Conservation (phyloP, 1,139 yeast species). For the Debaryomycetaceae sp. region DNA sequence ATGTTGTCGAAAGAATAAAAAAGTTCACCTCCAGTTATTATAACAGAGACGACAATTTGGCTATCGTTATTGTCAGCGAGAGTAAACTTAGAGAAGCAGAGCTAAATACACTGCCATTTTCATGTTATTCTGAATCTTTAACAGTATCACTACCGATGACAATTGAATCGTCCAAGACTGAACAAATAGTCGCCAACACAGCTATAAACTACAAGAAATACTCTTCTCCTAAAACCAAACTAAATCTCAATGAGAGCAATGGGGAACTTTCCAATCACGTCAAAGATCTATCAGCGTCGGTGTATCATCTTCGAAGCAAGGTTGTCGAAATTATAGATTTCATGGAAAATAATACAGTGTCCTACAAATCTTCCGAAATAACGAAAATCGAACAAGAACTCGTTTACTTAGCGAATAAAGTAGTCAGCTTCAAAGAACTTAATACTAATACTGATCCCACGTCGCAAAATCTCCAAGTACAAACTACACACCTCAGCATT, state of each 20-base stretch:
- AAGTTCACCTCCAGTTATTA: background rate
- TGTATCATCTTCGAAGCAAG: slow-evolving; percentile 21
- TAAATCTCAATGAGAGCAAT: slow-evolving; percentile 6
- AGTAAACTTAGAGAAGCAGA: background rate
- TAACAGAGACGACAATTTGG: background rate
- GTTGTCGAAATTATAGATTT: slow-evolving; percentile 18
- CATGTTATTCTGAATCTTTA: slow-evolving; percentile 3
- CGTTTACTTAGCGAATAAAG: slow-evolving; percentile 24
- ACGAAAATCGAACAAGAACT: slow-evolving; percentile 20
- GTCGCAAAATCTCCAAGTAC: slow-evolving; percentile 12
- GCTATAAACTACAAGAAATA: slow-evolving; percentile 24
- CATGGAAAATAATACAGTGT: slow-evolving; percentile 9
- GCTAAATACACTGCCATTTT: slow-evolving; percentile 1
- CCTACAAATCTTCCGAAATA: background rate
- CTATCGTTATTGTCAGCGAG: background rate
- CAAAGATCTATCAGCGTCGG: slow-evolving; percentile 14
- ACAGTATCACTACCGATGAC: slow-evolving; percentile 9
- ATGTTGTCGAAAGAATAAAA: slow-evolving; percentile 7
- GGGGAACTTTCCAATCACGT: slow-evolving; percentile 11
- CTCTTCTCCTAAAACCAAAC: slow-evolving; percentile 2
- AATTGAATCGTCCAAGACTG: slow-evolving; percentile 21
- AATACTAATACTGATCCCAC: slow-evolving; percentile 3
- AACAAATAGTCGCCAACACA: slow-evolving; percentile 25
- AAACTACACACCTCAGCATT: slow-evolving; percentile 26
- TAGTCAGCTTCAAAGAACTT: slow-evolving; percentile 12